Evolutionary conservation across 257 asterid genomes (phyloP), one percentile per base, ranked within the genome.

Genomic region (Nicotiana paniculata): DNA sequence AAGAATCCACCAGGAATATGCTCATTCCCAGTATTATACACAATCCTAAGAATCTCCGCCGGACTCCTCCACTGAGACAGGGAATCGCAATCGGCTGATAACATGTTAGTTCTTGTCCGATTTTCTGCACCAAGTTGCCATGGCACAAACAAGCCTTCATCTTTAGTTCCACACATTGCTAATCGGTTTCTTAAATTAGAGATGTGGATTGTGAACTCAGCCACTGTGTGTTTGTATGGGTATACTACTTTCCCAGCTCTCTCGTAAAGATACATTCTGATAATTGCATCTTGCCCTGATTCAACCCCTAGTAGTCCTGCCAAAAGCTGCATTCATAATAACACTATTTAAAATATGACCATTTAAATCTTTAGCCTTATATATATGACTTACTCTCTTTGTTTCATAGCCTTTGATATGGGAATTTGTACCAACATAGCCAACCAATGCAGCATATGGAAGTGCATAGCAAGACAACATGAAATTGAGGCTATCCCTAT

Each of bases 221-320:
- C 88, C 3, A 90, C 92, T 0, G 93, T 88, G 82, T 75, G 59
- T 39, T 82, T 82, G 82, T 90, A 87, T 0, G 95, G 95, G 11
- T 39, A 13, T 55, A 89, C 89, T 35, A 81, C 62, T 70, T 83
- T 74, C 0, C 17, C 17, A 15, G 89, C 90, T 39, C 90, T 63
- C 30, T 90, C 83, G 72, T 86, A 88, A 1, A 91, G 87, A 46
- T 90, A 87, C 43, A 4, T 67, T 64, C 95, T 87, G 33, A 91
- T 87, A 2, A 90, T 88, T 3, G 93, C 92, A 58, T 91, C 95
- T 67, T 91, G 92, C 66, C 91, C 93, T 12, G 93, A 54, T 83
- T 91, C 95, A 61, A 77, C 87, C 16, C 91, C 93, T 62, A 90
- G n/a, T 4, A 91, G 81, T 16, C 92, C 92, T 63, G 85, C 91